Evolutionary conservation across 2,329 filamentous ascomycete species (phyloP).

Genomic region (Fusarium nelsonii): DNA sequence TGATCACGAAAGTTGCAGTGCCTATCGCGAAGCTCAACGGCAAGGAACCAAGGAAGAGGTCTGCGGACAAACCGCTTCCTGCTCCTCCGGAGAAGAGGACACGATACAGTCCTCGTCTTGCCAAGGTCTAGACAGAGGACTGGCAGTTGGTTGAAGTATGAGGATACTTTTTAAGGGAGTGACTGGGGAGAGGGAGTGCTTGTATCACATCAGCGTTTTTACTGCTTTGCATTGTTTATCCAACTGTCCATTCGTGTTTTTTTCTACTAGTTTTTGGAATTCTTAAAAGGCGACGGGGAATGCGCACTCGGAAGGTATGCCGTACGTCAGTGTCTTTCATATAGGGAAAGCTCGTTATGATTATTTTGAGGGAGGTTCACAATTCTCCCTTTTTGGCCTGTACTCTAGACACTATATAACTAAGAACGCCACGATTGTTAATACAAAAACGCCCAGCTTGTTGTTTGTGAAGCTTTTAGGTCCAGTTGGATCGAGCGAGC

Average conservation of each 20-base stretch:
- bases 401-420: constrained; percentile 47
- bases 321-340: constrained; percentile 16
- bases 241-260: constrained; percentile 28
- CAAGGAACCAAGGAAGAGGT: constrained; percentile 15
- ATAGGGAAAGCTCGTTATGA: constrained; percentile 22
- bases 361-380: constrained; percentile 15
- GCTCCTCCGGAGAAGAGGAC: constrained; percentile 13
- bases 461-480: background rate
- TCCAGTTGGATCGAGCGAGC: background rate
- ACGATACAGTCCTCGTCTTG: constrained; percentile 18
- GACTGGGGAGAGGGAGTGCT: constrained; percentile 10
- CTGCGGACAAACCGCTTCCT: background rate
- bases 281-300: constrained; percentile 25
- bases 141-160: constrained; percentile 6
- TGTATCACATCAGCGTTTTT: constrained; percentile 42
- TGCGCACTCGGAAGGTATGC: constrained; percentile 19
- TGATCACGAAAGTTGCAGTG: background rate
- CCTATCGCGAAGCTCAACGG: background rate
- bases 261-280: constrained; percentile 22
- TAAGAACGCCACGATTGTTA: constrained; percentile 33
- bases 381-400: constrained; percentile 35
- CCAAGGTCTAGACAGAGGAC: background rate
- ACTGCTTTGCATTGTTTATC: constrained; percentile 21
- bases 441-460: background rate
- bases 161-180: constrained; percentile 13